These are phyloP conservation scores for Boletus pseudo-olivaceus DNA, from an alignment of 768 basidiomycete genomes.

Conservation along the genomic window DNA sequence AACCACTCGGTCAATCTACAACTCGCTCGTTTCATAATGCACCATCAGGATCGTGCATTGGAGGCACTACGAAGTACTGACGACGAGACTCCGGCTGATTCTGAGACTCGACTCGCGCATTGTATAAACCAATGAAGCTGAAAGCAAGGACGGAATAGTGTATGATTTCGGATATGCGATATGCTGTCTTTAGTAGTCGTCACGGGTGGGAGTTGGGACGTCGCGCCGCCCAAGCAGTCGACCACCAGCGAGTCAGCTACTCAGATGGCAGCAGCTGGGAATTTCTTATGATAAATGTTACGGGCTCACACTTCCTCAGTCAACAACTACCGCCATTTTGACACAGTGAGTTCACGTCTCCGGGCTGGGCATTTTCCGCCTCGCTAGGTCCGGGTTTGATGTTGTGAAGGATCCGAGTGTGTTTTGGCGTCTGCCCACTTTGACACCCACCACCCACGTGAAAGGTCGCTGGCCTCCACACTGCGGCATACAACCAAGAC, in stretches of 20 bases:
- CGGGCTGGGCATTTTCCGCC: conserved; percentile 11
- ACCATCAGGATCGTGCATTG: conserved; percentile 27
- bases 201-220: neutral
- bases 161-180: neutral
- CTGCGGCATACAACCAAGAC: conserved; percentile 22
- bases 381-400: conserved; percentile 23
- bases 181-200: neutral
- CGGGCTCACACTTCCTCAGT: conserved; percentile 18
- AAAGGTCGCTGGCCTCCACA: conserved; percentile 24
- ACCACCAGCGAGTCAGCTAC: neutral
- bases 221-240: neutral
- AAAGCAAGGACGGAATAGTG: neutral
- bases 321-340: conserved; percentile 21
- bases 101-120: conserved; percentile 23
- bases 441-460: conserved; percentile 30
- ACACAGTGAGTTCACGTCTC: conserved; percentile 20
- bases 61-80: conserved; percentile 23
- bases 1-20: conserved; percentile 21
- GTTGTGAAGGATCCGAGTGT: conserved; percentile 27
- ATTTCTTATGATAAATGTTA: conserved; percentile 28
- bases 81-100: conserved; percentile 22
- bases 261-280: conserved; percentile 16
- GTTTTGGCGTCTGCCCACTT: conserved; percentile 26
- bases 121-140: conserved; percentile 30
- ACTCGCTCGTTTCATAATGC: conserved; percentile 31